phyloP scores from a whole-genome alignment of 257 asterid genomes.

The Solanum corneliomulleri region DNA sequence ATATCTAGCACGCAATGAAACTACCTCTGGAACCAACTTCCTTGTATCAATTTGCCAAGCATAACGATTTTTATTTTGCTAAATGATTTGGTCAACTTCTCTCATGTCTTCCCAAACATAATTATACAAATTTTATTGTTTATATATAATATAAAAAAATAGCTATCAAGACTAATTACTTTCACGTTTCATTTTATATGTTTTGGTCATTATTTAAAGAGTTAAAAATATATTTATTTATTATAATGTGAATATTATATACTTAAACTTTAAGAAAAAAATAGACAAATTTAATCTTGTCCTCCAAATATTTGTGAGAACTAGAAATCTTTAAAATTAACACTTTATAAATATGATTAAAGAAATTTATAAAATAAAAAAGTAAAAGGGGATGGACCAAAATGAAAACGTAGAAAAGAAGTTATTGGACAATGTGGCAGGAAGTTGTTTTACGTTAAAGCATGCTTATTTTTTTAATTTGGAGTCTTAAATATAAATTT shows the following conservation, averaged over 20 bases:
- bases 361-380: not conserved
- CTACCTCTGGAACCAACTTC: not conserved
- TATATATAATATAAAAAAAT: not conserved
- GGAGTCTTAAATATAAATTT: too few relatives aligned
- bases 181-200: not conserved
- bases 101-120: not conserved
- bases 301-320: not conserved
- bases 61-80: not conserved
- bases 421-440: not conserved
- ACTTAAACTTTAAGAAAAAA: not conserved
- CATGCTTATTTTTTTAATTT: too few relatives aligned
- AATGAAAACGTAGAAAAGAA: not conserved
- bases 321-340: not conserved
- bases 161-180: not conserved
- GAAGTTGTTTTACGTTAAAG: too few relatives aligned
- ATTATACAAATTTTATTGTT: not conserved
- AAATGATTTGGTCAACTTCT: not conserved
- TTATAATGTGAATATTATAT: not conserved
- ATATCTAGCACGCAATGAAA: not conserved
- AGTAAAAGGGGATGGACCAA: not conserved
- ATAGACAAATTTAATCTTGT: not conserved
- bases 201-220: not conserved
- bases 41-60: not conserved
- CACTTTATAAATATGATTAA: not conserved
- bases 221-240: not conserved